A percentile compares a stretch with the other conserved stretches of the same genome.
Conservation (phyloP, 371 early-diverging fungal species). For the Rhizopus sp. region DNA sequence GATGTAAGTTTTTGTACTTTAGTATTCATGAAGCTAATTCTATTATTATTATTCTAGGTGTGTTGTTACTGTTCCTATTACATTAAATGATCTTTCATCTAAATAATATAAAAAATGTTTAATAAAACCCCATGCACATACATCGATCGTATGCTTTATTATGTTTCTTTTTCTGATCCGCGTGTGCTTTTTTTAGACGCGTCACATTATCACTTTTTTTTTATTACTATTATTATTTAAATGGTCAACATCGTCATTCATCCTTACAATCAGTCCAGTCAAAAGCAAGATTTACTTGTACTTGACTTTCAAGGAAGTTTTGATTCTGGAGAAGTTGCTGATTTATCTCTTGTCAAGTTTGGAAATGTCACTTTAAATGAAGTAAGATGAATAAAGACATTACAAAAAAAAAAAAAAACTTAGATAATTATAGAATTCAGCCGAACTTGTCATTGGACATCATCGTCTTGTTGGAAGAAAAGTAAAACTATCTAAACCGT, state of each 20-base stretch:
- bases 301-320: constrained; percentile 62
- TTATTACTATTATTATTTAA: neutral
- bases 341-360: constrained; percentile 34
- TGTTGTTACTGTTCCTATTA: constrained; percentile 3
- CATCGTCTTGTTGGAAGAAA: constrained; percentile 48
- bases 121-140: too few species aligned
- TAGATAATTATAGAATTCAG: constrained; percentile 37
- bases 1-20: constrained; percentile 64
- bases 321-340: constrained; percentile 21
- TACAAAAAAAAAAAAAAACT: neutral
- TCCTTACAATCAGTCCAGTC: constrained; percentile 16
- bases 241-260: constrained; percentile 43
- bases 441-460: constrained; percentile 50
- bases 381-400: constrained; percentile 10
- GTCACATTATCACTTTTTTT: neutral
- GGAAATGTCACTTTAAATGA: constrained; percentile 40
- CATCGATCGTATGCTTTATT: too few species aligned
- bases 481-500: constrained; percentile 46
- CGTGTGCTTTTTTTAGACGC: neutral
- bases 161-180: too few species aligned
- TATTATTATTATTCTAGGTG: neutral
- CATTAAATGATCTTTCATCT: constrained; percentile 5
- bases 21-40: neutral
- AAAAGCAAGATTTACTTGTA: constrained; percentile 30
- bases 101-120: constrained; percentile 2